Evolutionary conservation across 306 rosid genomes (phyloP).

Genomic region (Geum urbanum): DNA sequence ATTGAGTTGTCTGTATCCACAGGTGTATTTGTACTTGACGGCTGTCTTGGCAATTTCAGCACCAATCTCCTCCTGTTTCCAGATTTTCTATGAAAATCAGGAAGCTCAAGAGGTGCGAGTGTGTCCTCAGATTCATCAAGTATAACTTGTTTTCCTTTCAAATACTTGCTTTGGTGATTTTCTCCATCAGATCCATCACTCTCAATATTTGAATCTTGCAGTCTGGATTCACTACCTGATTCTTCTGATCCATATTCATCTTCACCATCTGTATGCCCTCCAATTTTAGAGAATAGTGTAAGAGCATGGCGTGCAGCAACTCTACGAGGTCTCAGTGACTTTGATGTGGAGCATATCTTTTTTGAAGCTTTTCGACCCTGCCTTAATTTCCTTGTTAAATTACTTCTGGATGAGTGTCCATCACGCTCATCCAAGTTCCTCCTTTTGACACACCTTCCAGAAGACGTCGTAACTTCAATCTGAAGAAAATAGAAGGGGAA

Average conservation of each 20-base stretch:
- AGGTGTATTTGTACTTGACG: constrained; percentile 49
- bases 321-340: constrained; percentile 87
- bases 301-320: constrained; percentile 96
- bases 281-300: constrained; percentile 71
- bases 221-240: constrained; percentile 76
- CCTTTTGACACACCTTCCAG: constrained; percentile 95
- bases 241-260: constrained; percentile 63
- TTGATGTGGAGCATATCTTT: constrained; percentile 60
- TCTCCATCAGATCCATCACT: constrained; percentile 73
- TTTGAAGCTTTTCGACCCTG: constrained; percentile 51
- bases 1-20: constrained; percentile 18
- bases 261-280: constrained; percentile 72
- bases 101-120: constrained; percentile 33
- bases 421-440: constrained; percentile 84
- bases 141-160: constrained; percentile 68
- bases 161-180: constrained; percentile 42
- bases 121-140: constrained; percentile 45
- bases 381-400: constrained; percentile 54
- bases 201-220: constrained; percentile 59
- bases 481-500: constrained; percentile 32
- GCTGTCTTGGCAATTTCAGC: constrained; percentile 64
- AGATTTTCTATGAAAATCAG: constrained; percentile 39
- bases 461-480: constrained; percentile 81
- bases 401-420: constrained; percentile 41
- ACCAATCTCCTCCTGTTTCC: constrained; percentile 62